Conservation (phyloP, 176 grass and related monocot genomes). For the Otatea glauca region DNA sequence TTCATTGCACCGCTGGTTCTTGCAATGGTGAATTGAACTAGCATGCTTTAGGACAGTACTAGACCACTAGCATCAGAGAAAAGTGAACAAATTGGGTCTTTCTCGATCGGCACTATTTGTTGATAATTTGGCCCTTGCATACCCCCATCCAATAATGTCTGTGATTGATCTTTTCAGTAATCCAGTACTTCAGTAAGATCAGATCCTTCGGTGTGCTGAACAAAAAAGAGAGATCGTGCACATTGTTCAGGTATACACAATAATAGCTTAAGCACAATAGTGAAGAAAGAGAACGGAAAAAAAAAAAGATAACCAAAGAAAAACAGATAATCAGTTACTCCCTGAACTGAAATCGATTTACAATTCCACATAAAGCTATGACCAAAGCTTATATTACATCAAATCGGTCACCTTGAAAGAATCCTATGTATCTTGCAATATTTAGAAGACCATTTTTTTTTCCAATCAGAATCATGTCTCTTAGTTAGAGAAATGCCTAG, state of each 20-base stretch:
- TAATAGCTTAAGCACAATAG: background rate
- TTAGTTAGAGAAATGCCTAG: constrained; percentile 1
- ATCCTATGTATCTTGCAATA: constrained; percentile 31
- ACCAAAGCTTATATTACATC: constrained; percentile 2
- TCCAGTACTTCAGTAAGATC: background rate
- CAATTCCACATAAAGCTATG: constrained; percentile 1
- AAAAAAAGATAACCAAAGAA: background rate
- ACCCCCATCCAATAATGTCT: background rate
- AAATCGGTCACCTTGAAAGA: constrained; percentile 43
- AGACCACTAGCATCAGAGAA: background rate
- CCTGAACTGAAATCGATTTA: constrained; percentile 2
- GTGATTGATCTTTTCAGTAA: background rate
- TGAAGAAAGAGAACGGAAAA: background rate
- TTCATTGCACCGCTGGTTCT: background rate
- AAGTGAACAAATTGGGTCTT: background rate
- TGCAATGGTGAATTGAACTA: background rate
- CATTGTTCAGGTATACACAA: background rate
- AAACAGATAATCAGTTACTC: background rate
- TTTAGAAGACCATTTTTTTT: background rate
- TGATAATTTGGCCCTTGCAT: background rate
- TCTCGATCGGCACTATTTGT: background rate
- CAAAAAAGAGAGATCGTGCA: background rate
- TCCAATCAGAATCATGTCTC: background rate
- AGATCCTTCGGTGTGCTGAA: background rate
- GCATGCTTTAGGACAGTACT: background rate